Percentiles rank a stretch among this genome's conserved stretches.
Conservation (phyloP, 2,329 filamentous ascomycete species). For the Coniochaeta ligniaria region DNA sequence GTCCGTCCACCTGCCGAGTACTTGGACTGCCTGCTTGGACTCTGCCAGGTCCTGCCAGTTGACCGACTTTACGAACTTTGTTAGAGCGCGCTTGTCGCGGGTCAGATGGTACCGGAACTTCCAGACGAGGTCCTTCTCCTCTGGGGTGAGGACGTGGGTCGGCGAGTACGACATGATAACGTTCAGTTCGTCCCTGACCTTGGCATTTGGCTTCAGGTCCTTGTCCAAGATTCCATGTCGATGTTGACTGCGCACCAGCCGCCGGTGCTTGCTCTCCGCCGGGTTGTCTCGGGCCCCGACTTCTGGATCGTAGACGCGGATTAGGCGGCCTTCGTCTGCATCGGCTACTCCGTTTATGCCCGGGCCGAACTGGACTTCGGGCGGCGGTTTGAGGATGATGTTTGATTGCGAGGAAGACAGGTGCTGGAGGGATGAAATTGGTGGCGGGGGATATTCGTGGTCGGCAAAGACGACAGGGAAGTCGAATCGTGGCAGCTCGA, state of each 20-base stretch:
- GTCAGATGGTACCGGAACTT: constrained; percentile 94
- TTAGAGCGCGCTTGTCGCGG: constrained; percentile 83
- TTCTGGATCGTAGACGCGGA: constrained; percentile 90
- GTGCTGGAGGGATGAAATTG: constrained; percentile 68
- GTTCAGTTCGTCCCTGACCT: constrained; percentile 90
- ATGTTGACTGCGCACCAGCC: constrained; percentile 81
- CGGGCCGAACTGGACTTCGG: constrained; percentile 83
- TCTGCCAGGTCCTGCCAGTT: constrained; percentile 86
- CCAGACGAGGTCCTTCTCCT: constrained; percentile 96
- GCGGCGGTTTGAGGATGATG: constrained; percentile 68
- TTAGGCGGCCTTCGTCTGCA: constrained; percentile 49
- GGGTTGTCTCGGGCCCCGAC: constrained; percentile 85
- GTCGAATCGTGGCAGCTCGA: constrained; percentile 91
- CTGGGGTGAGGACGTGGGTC: constrained; percentile 76
- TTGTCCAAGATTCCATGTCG: constrained; percentile 91
- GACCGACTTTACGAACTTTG: constrained; percentile 96
- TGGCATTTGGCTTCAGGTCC: constrained; percentile 92
- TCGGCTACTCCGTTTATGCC: constrained; percentile 69
- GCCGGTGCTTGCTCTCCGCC: constrained; percentile 88
- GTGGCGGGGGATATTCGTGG: constrained; percentile 81
- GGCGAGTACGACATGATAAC: constrained; percentile 87
- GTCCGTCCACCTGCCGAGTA: constrained; percentile 89
- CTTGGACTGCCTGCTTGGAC: constrained; percentile 79
- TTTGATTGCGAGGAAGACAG: constrained; percentile 57
- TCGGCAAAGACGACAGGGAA: constrained; percentile 94